Percentiles rank a stretch among this genome's conserved stretches.
Evolutionary conservation across 345 rosid genomes (phyloP).

Genomic region (Populus tremula): DNA sequence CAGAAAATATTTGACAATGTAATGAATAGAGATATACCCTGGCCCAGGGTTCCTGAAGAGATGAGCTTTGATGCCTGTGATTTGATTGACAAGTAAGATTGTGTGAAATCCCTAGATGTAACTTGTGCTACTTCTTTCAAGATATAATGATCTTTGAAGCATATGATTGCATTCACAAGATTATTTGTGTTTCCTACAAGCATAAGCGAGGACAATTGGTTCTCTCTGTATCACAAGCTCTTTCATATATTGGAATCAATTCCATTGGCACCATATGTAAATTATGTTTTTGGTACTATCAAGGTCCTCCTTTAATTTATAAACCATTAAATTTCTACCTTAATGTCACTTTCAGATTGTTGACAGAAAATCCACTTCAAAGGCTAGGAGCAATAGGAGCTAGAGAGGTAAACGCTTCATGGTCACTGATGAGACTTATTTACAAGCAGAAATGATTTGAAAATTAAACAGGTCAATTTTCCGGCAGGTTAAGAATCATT

Average conservation of each 20-base stretch:
- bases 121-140: neutral
- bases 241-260: neutral
- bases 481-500: slow-evolving; percentile 74
- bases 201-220: neutral
- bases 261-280: neutral
- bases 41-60: slow-evolving; percentile 92
- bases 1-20: slow-evolving; percentile 94
- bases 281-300: neutral
- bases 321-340: slow-evolving; percentile 6
- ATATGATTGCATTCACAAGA: neutral
- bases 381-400: slow-evolving; percentile 95
- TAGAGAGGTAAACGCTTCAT: slow-evolving; percentile 53
- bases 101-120: neutral
- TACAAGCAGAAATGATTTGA: neutral
- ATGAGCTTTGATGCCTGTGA: slow-evolving; percentile 70
- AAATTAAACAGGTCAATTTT: slow-evolving; percentile 15
- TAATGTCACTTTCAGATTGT: slow-evolving; percentile 49
- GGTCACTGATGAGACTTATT: slow-evolving; percentile 15
- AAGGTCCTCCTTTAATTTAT: slow-evolving; percentile 7
- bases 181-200: neutral
- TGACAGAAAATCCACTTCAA: slow-evolving; percentile 83
- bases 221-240: neutral
- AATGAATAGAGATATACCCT: slow-evolving; percentile 89
- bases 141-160: neutral
- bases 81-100: slow-evolving; percentile 79